These are phyloP conservation scores for Conticribra weissflogii DNA, from an alignment of 108 stramenopile genomes.

Conservation along the genomic window DNA sequence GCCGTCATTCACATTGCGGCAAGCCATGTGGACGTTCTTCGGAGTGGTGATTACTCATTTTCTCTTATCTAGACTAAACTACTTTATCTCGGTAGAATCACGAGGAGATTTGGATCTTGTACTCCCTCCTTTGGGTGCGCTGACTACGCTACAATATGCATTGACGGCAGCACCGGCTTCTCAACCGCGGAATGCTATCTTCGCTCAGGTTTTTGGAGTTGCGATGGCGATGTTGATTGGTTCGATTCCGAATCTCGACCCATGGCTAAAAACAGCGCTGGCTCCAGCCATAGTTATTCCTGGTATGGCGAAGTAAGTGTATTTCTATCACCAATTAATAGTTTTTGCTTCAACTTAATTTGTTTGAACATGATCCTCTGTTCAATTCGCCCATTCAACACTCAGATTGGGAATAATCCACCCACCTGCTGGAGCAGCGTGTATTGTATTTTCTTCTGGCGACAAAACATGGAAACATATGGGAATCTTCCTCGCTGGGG, in stretches of 20 bases:
- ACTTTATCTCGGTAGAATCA: background rate
- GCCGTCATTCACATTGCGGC: conserved; percentile 30
- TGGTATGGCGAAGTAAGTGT: conserved; percentile 13
- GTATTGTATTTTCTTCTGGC: conserved; percentile 11
- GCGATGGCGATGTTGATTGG: background rate
- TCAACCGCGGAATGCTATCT: conserved; percentile 29
- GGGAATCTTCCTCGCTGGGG: conserved; percentile 13
- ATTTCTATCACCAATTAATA: too few species aligned
- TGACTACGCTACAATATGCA: conserved; percentile 24
- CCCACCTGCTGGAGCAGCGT: conserved; percentile 26
- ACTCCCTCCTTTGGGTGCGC: conserved; percentile 20
- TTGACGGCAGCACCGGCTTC: conserved; percentile 29
- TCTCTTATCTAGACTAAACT: conserved; percentile 8
- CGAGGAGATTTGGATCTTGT: conserved; percentile 4
- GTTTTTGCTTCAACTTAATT: too few species aligned
- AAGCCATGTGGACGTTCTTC: conserved; percentile 29
- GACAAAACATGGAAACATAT: conserved; percentile 1
- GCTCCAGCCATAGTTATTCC: conserved; percentile 22
- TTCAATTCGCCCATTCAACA: too few species aligned
- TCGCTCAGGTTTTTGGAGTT: conserved; percentile 21
- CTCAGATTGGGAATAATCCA: conserved; percentile 25
- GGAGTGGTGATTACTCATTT: conserved; percentile 16
- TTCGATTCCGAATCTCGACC: background rate
- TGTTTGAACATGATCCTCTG: too few species aligned
- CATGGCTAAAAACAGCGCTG: conserved; percentile 2